Evolutionary conservation across 129 eudicot species (phyloP).

Genomic region (Sambucus nigra): DNA sequence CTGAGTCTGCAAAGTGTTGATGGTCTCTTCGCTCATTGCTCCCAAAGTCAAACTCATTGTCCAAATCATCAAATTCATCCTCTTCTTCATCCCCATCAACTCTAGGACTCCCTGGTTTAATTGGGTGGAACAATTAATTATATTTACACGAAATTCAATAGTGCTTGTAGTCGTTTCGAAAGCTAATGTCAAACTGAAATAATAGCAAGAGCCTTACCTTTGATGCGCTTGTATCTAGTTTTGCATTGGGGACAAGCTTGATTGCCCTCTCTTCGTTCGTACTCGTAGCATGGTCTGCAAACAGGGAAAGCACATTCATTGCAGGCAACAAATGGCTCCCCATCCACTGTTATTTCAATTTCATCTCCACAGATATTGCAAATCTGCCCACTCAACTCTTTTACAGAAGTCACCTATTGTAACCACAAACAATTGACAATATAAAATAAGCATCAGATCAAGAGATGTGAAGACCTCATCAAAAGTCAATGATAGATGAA

Average conservation of each 20-base stretch:
- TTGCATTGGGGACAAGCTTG: constrained; percentile 97
- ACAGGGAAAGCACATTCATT: constrained; percentile 94
- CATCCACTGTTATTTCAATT: constrained; percentile 63
- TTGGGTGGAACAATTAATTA: neutral
- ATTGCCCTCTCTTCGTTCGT: constrained; percentile 88
- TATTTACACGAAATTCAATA: neutral
- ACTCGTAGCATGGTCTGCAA: constrained; percentile 85
- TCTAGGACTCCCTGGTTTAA: constrained; percentile 66
- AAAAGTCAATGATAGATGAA: constrained; percentile 1
- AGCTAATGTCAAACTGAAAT: neutral
- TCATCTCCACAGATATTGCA: constrained; percentile 98
- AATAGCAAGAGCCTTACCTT: constrained; percentile 39
- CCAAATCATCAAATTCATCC: constrained; percentile 88
- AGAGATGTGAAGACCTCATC: constrained; percentile 4
- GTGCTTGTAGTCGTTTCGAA: neutral
- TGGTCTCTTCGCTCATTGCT: constrained; percentile 32
- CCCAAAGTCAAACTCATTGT: constrained; percentile 58
- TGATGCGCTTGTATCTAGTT: constrained; percentile 79
- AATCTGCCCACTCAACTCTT: constrained; percentile 76
- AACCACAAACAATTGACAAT: constrained; percentile 3
- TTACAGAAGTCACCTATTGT: constrained; percentile 77
- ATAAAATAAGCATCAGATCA: constrained; percentile 19
- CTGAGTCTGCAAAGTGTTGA: constrained; percentile 43
- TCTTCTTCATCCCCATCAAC: constrained; percentile 96
- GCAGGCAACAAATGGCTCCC: constrained; percentile 87